These are phyloP conservation scores for Suhomyces emberorum DNA, from an alignment of 805 yeast genomes.

Conservation along the genomic window DNA sequence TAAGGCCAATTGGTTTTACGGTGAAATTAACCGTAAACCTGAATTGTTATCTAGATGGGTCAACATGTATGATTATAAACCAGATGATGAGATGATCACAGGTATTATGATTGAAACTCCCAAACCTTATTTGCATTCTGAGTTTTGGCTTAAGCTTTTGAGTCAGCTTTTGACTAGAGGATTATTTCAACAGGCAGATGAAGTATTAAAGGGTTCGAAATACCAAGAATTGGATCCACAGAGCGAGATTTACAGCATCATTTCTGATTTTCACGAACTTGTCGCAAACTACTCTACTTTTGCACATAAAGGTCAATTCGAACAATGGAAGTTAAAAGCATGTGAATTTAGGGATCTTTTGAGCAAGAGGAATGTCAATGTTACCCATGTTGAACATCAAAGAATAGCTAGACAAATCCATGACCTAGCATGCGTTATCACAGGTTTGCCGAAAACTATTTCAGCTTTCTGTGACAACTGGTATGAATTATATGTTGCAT, in stretches of 20 bases:
- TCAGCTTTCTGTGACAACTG: conserved; percentile 52
- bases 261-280: conserved; percentile 40
- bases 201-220: conserved; percentile 43
- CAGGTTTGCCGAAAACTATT: conserved; percentile 51
- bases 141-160: conserved; percentile 62
- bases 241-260: conserved; percentile 31
- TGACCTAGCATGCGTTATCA: conserved; percentile 41
- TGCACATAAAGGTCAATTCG: conserved; percentile 39
- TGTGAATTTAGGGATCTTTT: conserved; percentile 49
- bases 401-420: conserved; percentile 35
- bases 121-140: conserved; percentile 46
- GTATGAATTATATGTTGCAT: conserved; percentile 63
- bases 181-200: conserved; percentile 51
- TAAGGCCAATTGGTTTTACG: conserved; percentile 47
- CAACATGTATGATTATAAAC: conserved; percentile 66
- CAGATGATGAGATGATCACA: conserved; percentile 50
- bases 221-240: conserved; percentile 34
- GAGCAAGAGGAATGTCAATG: conserved; percentile 19
- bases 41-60: conserved; percentile 56
- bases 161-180: conserved; percentile 62
- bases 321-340: conserved; percentile 49
- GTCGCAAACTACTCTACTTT: conserved; percentile 40
- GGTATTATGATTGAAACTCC: conserved; percentile 43
- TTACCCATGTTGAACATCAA: conserved; percentile 21
- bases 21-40: conserved; percentile 38